phyloP scores from a whole-genome alignment of 257 asterid species.

The Lithospermum erythrorhizon region DNA sequence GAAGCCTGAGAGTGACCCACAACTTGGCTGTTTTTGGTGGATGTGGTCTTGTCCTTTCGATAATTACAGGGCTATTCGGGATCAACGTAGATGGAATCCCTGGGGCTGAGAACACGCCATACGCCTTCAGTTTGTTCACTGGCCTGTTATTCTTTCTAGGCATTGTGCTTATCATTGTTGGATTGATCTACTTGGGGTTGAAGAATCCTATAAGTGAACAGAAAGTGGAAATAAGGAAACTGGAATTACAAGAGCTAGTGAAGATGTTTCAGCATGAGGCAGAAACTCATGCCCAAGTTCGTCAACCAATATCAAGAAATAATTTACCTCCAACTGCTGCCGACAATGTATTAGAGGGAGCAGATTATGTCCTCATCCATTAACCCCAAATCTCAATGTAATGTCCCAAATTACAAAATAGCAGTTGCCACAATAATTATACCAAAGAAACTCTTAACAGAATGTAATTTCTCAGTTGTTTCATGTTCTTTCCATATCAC shows the following conservation, averaged over 20 bases:
- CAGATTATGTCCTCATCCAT: conserved; percentile 49
- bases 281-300: conserved; percentile 89
- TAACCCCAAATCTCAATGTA: conserved; percentile 4
- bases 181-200: conserved; percentile 73
- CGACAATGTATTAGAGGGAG: conserved; percentile 42
- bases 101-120: conserved; percentile 61
- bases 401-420: too few relatives aligned
- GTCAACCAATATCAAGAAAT: conserved; percentile 43
- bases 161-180: conserved; percentile 45
- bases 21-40: conserved; percentile 95
- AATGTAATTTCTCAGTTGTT: too few relatives aligned
- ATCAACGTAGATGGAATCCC: conserved; percentile 97
- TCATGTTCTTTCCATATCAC: too few relatives aligned
- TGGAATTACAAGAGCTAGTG: conserved; percentile 73
- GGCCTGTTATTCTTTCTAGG: conserved; percentile 56
- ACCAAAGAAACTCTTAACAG: too few relatives aligned
- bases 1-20: conserved; percentile 83
- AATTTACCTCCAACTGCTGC: conserved; percentile 86
- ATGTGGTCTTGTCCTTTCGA: conserved; percentile 83
- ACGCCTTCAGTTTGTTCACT: conserved; percentile 74
- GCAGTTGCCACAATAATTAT: too few relatives aligned
- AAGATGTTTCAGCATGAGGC: conserved; percentile 90
- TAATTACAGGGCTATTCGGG: conserved; percentile 81
- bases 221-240: conserved; percentile 66
- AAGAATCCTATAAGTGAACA: conserved; percentile 58